Base-by-base conservation (phyloP, 768 basidiomycete genomes). In the Termitomyces sp. region DNA sequence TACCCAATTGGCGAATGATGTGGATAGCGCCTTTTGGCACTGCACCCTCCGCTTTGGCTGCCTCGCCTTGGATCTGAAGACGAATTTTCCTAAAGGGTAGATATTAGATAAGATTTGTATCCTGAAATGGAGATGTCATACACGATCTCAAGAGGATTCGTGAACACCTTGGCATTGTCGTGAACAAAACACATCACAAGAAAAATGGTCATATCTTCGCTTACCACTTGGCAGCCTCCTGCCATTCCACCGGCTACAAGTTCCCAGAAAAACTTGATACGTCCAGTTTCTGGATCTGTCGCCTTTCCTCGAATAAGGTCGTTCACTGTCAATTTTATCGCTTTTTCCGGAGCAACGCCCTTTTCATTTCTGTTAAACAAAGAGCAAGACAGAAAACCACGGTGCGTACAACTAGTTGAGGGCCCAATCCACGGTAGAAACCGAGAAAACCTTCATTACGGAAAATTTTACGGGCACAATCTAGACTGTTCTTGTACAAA, bases 261-360 rank as follows among this genome's bases (percentile, higher is more conserved):
- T 72, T 99, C 97, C 91, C 92, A 94, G n/a, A 66, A 65, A n/a
- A 97, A 67, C 57, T 87, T 83, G 71, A 99, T 99, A 55, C 93
- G 83, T 13, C 97, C 97, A 10, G 97, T 99, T 71, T 96, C 94
- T 24, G 94, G 92, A 72, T 99, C 94, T 74, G 85, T 96, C 10
- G 87, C 86, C 52, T 84, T 82, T 26, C 83, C 78, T 35, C 97
- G 86, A 24, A 99, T 79, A 55, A 96, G 73, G 68, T 97, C 96
- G 74, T 98, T 98, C 49, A 99, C 89, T 2, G 97, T 97, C 60
- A 99, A 74, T 71, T 99, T 99, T 73, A 99, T 97, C 11, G 97
- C 97, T 76, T 97, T 97, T 72, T 97, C 94, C 11, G 94, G 94
- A 35, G 94, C 94, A 50, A 97, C 92, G 59, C 94, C 94, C 93